These are phyloP conservation scores for Polychaeton citri DNA, from an alignment of 2,329 filamentous ascomycete species.

Conservation along the genomic window DNA sequence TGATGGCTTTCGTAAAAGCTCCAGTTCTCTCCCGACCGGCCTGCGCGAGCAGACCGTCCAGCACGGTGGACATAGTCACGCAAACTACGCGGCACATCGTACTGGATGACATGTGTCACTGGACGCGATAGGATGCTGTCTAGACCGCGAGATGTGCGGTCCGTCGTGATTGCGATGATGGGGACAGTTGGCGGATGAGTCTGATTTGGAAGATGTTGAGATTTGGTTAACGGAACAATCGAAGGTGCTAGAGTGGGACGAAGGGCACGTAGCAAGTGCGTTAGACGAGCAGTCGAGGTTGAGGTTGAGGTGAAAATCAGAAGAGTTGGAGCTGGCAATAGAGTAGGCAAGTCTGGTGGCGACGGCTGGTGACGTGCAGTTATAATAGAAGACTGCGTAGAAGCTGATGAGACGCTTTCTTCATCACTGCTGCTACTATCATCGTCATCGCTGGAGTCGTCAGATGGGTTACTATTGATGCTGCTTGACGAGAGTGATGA, in stretches of 20 bases:
- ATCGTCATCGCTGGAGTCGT: background rate
- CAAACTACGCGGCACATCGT: conserved; percentile 72
- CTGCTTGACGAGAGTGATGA: conserved; percentile 6
- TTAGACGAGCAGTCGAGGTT: conserved; percentile 75
- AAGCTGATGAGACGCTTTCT: background rate
- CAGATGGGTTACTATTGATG: conserved; percentile 2
- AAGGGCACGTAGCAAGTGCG: conserved; percentile 50
- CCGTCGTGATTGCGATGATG: conserved; percentile 68
- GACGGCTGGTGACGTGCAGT: conserved; percentile 2
- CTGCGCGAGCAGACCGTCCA: conserved; percentile 77
- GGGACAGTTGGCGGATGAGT: conserved; percentile 44
- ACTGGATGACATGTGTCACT: conserved; percentile 80
- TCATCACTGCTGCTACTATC: conserved; percentile 1
- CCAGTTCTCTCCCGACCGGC: conserved; percentile 64
- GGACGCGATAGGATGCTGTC: conserved; percentile 43
- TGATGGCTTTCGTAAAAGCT: conserved; percentile 73
- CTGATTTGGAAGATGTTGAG: conserved; percentile 53
- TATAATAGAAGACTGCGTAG: background rate
- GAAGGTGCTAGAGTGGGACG: conserved; percentile 14
- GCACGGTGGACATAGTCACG: conserved; percentile 85
- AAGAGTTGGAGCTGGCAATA: conserved; percentile 27
- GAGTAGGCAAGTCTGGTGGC: conserved; percentile 24
- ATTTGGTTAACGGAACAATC: conserved; percentile 27
- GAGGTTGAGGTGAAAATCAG: conserved; percentile 88
- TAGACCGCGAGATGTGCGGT: conserved; percentile 83